Conservation (phyloP, 345 rosid species). For the Pistacia integerrima region DNA sequence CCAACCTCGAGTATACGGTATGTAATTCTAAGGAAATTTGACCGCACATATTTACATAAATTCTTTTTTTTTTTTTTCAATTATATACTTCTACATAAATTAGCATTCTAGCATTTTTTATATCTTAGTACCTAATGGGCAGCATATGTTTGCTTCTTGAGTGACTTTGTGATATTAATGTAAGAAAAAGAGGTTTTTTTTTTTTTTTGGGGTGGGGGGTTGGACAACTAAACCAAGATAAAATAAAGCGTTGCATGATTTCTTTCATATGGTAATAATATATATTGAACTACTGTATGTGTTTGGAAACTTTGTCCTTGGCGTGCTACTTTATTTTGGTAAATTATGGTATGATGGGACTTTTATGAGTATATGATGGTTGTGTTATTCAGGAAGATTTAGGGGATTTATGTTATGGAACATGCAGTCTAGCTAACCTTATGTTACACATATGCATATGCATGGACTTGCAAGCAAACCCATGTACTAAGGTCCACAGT, state of each 20-base stretch:
- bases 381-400: neutral
- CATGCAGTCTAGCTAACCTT: neutral
- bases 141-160: constrained; percentile 7
- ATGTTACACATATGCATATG: neutral
- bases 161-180: neutral
- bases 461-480: neutral
- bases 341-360: neutral
- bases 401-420: neutral
- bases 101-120: neutral
- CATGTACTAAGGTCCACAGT: neutral
- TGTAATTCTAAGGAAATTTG: constrained; percentile 24
- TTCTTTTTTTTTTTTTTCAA: neutral
- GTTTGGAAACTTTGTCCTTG: neutral
- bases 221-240: neutral
- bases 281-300: neutral
- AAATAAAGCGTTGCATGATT: neutral
- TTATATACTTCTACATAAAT: neutral
- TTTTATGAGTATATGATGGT: neutral
- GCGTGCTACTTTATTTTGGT: neutral
- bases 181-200: neutral
- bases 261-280: neutral
- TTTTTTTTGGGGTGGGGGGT: too few relatives aligned
- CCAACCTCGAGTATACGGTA: constrained; percentile 99
- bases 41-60: neutral
- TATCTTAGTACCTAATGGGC: neutral